These are phyloP conservation scores for Hura crepitans DNA, from an alignment of 441 rosid genomes.

Conservation along the genomic window DNA sequence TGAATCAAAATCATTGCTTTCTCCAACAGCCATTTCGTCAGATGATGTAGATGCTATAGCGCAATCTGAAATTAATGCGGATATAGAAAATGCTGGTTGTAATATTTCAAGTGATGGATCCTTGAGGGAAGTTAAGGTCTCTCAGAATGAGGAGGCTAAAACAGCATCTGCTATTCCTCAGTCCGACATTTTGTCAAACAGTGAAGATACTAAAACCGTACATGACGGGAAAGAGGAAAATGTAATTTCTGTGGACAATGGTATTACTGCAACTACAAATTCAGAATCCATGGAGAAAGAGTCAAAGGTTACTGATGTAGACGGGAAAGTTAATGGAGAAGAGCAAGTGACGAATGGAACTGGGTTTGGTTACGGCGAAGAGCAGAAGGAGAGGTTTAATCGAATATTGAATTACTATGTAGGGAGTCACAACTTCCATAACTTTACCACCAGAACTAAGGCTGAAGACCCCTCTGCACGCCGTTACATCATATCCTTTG, in stretches of 20 bases:
- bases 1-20: conserved; percentile 25
- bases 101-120: conserved; percentile 14
- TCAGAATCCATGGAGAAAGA: conserved; percentile 1
- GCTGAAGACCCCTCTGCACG: conserved; percentile 82
- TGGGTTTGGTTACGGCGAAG: conserved; percentile 51
- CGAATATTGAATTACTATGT: conserved; percentile 61
- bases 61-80: conserved; percentile 25
- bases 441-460: conserved; percentile 83
- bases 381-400: conserved; percentile 75
- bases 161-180: background rate
- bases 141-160: conserved; percentile 21
- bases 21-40: conserved; percentile 36
- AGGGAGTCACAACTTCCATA: conserved; percentile 91
- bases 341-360: conserved; percentile 24
- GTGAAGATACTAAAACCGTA: background rate
- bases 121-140: conserved; percentile 9
- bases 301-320: conserved; percentile 19
- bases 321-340: conserved; percentile 24
- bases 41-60: conserved; percentile 26
- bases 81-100: conserved; percentile 18
- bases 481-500: conserved; percentile 68
- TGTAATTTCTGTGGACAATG: conserved; percentile 6
- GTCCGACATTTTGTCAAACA: background rate
- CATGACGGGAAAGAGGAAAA: background rate
- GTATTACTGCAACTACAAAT: background rate